These are phyloP conservation scores for Magnolia sinica DNA, from an alignment of 164 flowering plant genomes.

Conservation along the genomic window DNA sequence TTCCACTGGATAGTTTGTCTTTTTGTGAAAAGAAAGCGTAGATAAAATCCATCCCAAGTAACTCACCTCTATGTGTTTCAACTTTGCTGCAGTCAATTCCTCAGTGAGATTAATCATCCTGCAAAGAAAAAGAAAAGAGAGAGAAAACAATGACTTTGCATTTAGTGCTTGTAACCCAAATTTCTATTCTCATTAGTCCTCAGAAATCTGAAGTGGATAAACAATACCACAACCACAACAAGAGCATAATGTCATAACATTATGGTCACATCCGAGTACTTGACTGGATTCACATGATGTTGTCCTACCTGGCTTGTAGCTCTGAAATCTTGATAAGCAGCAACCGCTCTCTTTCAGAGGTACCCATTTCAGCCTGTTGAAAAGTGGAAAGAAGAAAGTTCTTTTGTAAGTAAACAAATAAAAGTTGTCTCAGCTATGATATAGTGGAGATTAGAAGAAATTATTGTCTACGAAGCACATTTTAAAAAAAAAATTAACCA, in stretches of 20 bases:
- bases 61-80: constrained; percentile 62
- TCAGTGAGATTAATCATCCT: constrained; percentile 70
- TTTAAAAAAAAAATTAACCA: no score
- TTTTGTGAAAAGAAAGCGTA: not conserved
- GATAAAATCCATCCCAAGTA: not conserved
- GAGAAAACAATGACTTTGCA: not conserved
- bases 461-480: no score
- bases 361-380: constrained; percentile 54
- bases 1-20: not conserved
- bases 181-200: not conserved
- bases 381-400: not conserved
- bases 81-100: constrained; percentile 61
- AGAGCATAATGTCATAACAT: not conserved
- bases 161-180: not conserved
- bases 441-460: not conserved
- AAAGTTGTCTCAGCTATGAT: not conserved
- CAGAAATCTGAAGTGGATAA: not conserved
- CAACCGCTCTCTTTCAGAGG: constrained; percentile 68
- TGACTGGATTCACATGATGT: not conserved
- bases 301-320: constrained; percentile 62
- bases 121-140: constrained; percentile 17
- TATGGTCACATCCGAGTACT: not conserved
- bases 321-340: constrained; percentile 57
- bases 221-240: not conserved
- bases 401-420: not conserved